Evolutionary conservation across 2,329 filamentous ascomycete genomes (phyloP).

Genomic region (Metarhizium rileyi): DNA sequence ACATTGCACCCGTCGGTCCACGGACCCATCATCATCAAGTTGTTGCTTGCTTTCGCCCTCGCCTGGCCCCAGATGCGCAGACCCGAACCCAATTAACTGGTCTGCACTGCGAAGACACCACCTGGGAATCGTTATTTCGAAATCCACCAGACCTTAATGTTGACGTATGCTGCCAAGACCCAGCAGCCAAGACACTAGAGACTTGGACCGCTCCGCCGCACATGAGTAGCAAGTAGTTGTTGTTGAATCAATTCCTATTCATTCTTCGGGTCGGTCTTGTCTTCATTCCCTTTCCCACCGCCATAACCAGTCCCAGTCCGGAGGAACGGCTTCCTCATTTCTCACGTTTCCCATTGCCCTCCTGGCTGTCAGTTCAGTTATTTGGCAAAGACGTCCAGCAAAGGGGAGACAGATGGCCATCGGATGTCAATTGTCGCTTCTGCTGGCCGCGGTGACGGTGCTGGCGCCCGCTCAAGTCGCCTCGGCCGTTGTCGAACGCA

Average conservation of each 20-base stretch:
- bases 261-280: neutral
- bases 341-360: neutral
- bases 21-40: too few relatives aligned
- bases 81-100: too few relatives aligned
- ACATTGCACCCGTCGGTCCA: too few relatives aligned
- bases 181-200: neutral
- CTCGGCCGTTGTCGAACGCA: neutral
- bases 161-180: neutral
- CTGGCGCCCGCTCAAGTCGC: neutral
- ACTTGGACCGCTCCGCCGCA: neutral
- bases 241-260: neutral
- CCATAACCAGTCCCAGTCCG: neutral
- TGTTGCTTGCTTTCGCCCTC: too few relatives aligned
- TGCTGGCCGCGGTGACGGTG: constrained; percentile 10
- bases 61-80: too few relatives aligned
- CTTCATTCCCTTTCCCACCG: neutral
- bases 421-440: constrained; percentile 8
- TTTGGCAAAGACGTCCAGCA: neutral
- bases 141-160: neutral
- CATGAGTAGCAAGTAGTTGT: neutral
- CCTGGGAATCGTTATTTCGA: too few relatives aligned
- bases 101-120: too few relatives aligned
- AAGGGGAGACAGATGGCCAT: constrained; percentile 3
- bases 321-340: neutral
- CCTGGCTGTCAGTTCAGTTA: neutral